phyloP scores from a whole-genome alignment of 352 stramenopile genomes.

The Ochromonadaceae sp. region DNA sequence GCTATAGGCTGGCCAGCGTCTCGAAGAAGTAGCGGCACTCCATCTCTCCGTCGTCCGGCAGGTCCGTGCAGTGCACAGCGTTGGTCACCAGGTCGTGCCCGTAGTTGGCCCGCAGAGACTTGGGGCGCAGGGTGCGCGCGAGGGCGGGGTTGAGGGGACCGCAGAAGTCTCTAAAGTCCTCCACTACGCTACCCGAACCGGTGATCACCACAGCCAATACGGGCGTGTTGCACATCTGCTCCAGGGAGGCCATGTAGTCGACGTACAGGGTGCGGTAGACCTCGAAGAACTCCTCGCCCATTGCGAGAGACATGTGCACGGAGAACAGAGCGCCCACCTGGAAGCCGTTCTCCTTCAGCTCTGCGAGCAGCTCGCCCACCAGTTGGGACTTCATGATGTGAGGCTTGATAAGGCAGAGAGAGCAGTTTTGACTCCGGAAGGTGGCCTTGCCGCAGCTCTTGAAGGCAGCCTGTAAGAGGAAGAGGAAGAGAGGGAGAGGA shows the following conservation, averaged over 20 bases:
- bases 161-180: conserved; percentile 44
- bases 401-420: conserved; percentile 52
- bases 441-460: conserved; percentile 22
- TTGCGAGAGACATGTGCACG: conserved; percentile 46
- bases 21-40: conserved; percentile 84
- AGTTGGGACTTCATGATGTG: conserved; percentile 54
- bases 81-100: conserved; percentile 53
- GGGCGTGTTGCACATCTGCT: conserved; percentile 44
- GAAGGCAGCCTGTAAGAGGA: too few relatives aligned
- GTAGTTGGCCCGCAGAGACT: conserved; percentile 52
- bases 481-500: too few relatives aligned
- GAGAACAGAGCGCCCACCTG: conserved; percentile 47
- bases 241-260: conserved; percentile 50
- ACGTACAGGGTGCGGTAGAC: conserved; percentile 55
- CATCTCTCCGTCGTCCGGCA: conserved; percentile 63
- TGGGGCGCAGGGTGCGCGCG: conserved; percentile 50
- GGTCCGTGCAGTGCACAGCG: conserved; percentile 77
- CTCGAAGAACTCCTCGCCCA: conserved; percentile 51
- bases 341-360: conserved; percentile 39
- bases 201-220: conserved; percentile 50
- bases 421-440: conserved; percentile 44
- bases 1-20: conserved; percentile 47
- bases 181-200: conserved; percentile 20
- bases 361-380: conserved; percentile 43
- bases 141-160: conserved; percentile 59